Evolutionary conservation across 2,329 filamentous ascomycete genomes (phyloP).

Genomic region (Dothistroma septosporum): DNA sequence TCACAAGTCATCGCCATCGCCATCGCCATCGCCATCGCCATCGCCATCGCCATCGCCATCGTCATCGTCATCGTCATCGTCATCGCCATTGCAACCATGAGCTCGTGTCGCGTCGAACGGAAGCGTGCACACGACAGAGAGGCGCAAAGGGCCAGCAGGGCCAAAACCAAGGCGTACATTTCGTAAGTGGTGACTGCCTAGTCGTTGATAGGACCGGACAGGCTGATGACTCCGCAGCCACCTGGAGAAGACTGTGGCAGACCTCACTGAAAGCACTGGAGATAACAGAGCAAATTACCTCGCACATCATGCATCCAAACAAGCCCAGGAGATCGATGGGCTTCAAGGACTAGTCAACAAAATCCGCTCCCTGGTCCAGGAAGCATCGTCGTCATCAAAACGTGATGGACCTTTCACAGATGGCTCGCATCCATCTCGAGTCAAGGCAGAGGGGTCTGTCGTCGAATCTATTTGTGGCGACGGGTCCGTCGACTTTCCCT

Average conservation of each 20-base stretch:
- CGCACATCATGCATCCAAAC: conserved; percentile 21
- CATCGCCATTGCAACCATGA: conserved; percentile 7
- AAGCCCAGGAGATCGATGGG: conserved; percentile 23
- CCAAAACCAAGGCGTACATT: conserved; percentile 25
- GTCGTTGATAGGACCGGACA: not conserved
- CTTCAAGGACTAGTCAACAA: conserved; percentile 22
- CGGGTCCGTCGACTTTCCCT: not conserved
- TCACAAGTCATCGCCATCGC: not conserved
- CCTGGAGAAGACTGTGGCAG: conserved; percentile 23
- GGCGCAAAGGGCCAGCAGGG: conserved; percentile 22
- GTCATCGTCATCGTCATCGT: not conserved
- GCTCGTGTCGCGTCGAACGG: conserved; percentile 25
- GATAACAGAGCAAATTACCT: conserved; percentile 21
- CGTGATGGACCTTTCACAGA: conserved; percentile 9
- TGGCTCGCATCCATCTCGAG: not conserved
- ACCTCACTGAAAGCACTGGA: conserved; percentile 20
- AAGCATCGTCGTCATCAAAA: conserved; percentile 11
- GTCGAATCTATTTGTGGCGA: conserved; percentile 7
- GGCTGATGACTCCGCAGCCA: conserved; percentile 5
- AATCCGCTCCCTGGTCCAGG: conserved; percentile 22
- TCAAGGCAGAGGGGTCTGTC: conserved; percentile 13
- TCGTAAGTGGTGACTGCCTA: conserved; percentile 1
- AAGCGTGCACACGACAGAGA: conserved; percentile 24
- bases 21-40: not conserved
- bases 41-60: not conserved